Base-by-base conservation (phyloP, 805 yeast genomes). In the Priceomyces fermenticarens region DNA sequence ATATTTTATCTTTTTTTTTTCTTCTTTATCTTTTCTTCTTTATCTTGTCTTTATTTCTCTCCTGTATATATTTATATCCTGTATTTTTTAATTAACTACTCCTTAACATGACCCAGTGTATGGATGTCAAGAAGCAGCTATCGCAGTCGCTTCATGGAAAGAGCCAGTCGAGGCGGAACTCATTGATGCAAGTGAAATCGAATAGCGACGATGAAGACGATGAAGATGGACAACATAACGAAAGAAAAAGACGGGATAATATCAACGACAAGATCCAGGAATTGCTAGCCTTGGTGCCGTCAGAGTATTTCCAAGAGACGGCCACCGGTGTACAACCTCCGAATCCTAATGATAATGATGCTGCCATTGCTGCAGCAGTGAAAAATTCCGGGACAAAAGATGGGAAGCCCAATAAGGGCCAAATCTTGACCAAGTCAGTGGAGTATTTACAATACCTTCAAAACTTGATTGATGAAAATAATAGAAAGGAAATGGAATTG, bases 321-420 rank as follows among this genome's bases (percentile, higher is more conserved):
- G 40, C 47, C 43, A 20, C 34, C 4, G 30, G 12, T 12, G 30
- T 13, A 3, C 30, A n/a, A 20, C 26, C n/a, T 10, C 46, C 39
- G 12, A 41, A 39, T 12, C 42, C 35, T 29, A 48, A 46, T 23
- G 47, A 43, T 13, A 47, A 48, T 20, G 63, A 59, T 5, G 58
- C 54, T 9, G 58, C 48, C 14, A 53, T 57, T 17, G 63, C 63
- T n/a, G 54, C 60, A 2, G 61, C 63, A 1, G 48, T 57, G 35
- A 60, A 55, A 40, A 61, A 57, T 35, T 53, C 66, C 4, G 91
- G 91, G 0, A 85, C 91, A 0, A 84, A 82, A 47, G 91, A 85
- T 52, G 93, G 91, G 2, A 85, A 83, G 49, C 95, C 95, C 0
- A 85, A 85, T 54, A 86, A 86, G 62, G 95, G 95, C 2, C 91